Conservation (phyloP, 2,329 filamentous ascomycete genomes). For the Calonectria fujianensis region DNA sequence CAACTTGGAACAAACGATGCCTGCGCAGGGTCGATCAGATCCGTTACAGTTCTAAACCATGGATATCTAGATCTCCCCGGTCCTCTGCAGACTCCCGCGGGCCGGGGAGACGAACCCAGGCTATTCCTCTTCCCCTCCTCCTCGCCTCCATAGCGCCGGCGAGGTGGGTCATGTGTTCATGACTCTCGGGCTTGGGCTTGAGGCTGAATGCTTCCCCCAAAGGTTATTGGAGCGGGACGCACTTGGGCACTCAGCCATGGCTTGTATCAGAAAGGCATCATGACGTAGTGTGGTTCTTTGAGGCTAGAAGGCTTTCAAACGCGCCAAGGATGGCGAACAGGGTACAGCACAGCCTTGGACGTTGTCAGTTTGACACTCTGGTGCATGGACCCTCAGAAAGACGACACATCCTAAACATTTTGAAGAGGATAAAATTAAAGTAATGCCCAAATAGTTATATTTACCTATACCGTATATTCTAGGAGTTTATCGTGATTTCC, state of each 20-base stretch:
- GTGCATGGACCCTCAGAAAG: no score
- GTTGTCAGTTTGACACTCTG: background rate
- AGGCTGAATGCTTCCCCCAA: conserved; percentile 18
- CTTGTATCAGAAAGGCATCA: conserved; percentile 11
- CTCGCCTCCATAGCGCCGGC: background rate
- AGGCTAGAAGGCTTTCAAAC: conserved; percentile 24
- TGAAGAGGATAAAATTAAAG: no score
- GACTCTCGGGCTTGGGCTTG: conserved; percentile 9
- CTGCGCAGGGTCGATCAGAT: conserved; percentile 13
- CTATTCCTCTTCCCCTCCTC: background rate
- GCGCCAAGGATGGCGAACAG: background rate
- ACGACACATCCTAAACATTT: background rate
- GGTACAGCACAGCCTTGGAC: background rate
- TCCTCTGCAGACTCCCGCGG: conserved; percentile 12
- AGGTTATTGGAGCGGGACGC: background rate
- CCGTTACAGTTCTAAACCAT: conserved; percentile 13
- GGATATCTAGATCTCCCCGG: conserved; percentile 19
- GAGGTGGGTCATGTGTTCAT: conserved; percentile 18
- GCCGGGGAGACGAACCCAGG: conserved; percentile 15
- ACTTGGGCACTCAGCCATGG: background rate
- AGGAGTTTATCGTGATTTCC: background rate
- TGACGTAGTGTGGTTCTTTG: conserved; percentile 28
- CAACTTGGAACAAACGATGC: conserved; percentile 15
- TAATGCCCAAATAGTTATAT: background rate
- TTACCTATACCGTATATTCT: background rate